Percentiles rank a stretch among this genome's conserved stretches.
phyloP scores from a whole-genome alignment of 2,329 filamentous ascomycete species.

The Colletotrichum graminicola region DNA sequence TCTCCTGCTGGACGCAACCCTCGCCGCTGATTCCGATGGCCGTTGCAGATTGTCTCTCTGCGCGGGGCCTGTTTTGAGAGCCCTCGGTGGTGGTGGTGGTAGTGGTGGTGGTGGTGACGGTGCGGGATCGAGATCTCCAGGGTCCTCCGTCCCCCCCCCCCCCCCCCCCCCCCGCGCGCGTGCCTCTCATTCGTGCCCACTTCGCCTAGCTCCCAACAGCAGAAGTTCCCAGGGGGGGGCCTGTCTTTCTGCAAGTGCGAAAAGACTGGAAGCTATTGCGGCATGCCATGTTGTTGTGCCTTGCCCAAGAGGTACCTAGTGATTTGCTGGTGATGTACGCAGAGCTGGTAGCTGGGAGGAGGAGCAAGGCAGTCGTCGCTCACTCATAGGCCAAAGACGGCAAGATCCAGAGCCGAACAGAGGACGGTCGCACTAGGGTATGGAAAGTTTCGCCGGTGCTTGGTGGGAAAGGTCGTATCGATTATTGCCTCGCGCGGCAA shows the following conservation, averaged over 20 bases:
- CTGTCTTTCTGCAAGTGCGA: neutral
- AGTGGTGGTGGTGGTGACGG: neutral
- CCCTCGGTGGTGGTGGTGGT: neutral
- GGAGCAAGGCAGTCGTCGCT: slow-evolving; percentile 8
- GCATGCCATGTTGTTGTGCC: neutral
- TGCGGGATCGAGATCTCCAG: slow-evolving; percentile 36
- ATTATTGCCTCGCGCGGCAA: slow-evolving; percentile 3
- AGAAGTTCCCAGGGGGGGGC: neutral
- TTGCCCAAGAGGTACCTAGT: neutral
- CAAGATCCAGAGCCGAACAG: slow-evolving; percentile 7
- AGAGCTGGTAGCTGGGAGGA: neutral
- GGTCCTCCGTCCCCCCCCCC: slow-evolving; percentile 16
- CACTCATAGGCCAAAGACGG: neutral
- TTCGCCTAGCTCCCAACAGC: slow-evolving; percentile 24
- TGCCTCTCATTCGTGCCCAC: slow-evolving; percentile 8
- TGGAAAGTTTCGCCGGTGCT: neutral
- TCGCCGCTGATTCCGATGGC: neutral
- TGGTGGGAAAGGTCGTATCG: neutral
- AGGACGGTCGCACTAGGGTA: neutral
- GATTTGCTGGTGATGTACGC: neutral
- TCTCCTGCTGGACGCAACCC: neutral
- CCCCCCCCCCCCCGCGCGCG: neutral
- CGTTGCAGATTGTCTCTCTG: slow-evolving; percentile 19
- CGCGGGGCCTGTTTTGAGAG: slow-evolving; percentile 21
- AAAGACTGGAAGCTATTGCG: neutral